phyloP scores from a whole-genome alignment of 176 grass and related monocot genomes.

The Rhipidocladum racemiflorum region DNA sequence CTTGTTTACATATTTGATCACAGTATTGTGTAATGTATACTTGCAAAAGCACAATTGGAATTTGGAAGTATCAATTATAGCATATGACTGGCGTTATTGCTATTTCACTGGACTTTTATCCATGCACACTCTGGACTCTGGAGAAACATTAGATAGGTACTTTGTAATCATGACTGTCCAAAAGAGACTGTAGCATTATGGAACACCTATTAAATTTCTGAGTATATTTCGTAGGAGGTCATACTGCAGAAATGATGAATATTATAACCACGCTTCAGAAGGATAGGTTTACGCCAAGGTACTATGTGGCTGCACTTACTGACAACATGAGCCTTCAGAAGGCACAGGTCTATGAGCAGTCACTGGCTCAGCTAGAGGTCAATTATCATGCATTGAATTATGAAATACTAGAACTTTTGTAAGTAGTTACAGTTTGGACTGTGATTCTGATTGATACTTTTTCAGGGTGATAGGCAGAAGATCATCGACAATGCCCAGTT shows the following conservation, averaged over 20 bases:
- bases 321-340: constrained; percentile 96
- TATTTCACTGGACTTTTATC: neutral
- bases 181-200: neutral
- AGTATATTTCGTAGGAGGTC: constrained; percentile 52
- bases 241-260: constrained; percentile 96
- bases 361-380: constrained; percentile 40
- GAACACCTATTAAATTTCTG: constrained; percentile 6
- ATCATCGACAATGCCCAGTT: constrained; percentile 46
- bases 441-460: constrained; percentile 16
- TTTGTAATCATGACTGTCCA: neutral
- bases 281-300: constrained; percentile 74
- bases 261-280: constrained; percentile 63
- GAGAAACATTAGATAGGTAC: constrained; percentile 9
- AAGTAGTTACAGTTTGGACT: neutral
- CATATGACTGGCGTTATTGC: neutral
- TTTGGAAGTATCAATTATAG: neutral
- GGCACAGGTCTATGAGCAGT: constrained; percentile 74
- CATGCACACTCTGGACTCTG: neutral
- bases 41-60: neutral
- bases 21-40: neutral
- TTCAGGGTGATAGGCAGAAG: constrained; percentile 41
- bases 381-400: neutral
- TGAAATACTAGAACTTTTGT: neutral
- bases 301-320: constrained; percentile 83
- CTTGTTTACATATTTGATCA: neutral